Evolutionary conservation across 2,329 filamentous ascomycete genomes (phyloP), one percentile per base, ranked within the genome.

Genomic region (Sporothrix humicola): DNA sequence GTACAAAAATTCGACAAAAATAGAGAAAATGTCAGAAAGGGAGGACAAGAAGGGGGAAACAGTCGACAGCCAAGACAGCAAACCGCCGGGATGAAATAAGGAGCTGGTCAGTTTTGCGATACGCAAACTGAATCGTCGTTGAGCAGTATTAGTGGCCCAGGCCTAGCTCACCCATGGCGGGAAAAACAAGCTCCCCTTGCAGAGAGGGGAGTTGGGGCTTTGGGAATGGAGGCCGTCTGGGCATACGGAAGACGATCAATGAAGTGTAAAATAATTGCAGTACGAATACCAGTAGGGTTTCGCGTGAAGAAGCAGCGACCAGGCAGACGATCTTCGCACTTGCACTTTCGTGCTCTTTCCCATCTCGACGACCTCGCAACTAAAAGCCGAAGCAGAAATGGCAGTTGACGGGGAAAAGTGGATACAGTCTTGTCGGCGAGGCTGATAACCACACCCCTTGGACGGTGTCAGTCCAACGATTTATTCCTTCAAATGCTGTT

Each of bases 131-230:
- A 56, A 23, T 17, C 20, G 66, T 52, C 23, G 31, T 17, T 26
- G 12, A 48, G 42, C 15, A 15, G 66, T 56, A 37, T 56, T 23
- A 69, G 66, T 69, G 66, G 66, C 66, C 63, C 48, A 69, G 48
- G 48, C 66, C 66, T 52, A 54, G 26, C 65, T 69, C 48, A 13
- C 23, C 23, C 23, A 15, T 2, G 15, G 63, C 12, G 44, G 61
- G 46, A 68, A 46, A 65, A 23, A n/a, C 61, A 46, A 65, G 61
- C 37, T 26, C n/a, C 9, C 61, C 59, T 44, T 26, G 42, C 61
- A 48, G 61, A 48, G 61, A 31, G 59, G 59, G 17, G 31, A 46
- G 37, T 42, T 46, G 37, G 9, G 37, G 37, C 59, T 37, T 10
- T 46, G n/a, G 37, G 56, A 59, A 23, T 37, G 26, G 56, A 59